Base-by-base conservation (phyloP, 768 basidiomycete species). In the Auriscalpium vulgare region DNA sequence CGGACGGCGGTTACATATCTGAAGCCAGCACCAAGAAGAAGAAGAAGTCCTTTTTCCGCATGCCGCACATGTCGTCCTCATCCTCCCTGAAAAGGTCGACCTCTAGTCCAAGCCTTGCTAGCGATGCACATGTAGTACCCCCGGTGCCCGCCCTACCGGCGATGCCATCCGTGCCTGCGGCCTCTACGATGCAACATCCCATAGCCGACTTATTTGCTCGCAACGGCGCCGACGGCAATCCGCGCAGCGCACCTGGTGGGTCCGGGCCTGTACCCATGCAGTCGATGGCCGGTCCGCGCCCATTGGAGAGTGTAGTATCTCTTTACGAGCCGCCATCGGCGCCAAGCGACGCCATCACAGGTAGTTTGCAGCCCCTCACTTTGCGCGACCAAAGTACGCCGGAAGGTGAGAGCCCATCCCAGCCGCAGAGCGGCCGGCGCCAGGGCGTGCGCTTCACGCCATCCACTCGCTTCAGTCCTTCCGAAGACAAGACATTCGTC, bases 1-100 rank as follows among this genome's bases (percentile, higher is more conserved):
- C 67, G 4, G 70, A 71, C 51, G 67, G 67, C 37, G 67, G 63
- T 19, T 63, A 68, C 45, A 59, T 68, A 17, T 69, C 67, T 10
- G 70, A 71, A 57, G 56, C 63, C 17, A 21, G 8, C 34, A 55
- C 35, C 21, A 71, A 70, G 65, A 69, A 64, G 59, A 66, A 59
- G 44, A 59, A 63, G 19, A 62, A 65, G 58, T 68, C 69, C 52
- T 64, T 64, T 47, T 56, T 62, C 46, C 49, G 62, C 46, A 29
- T 57, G 7, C 49, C 55, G 29, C 50, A 60, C 9, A 58, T 58
- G 23, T 58, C 60, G 10, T 47, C 55, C 4, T 53, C 54, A 2
- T 36, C 21, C n/a, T n/a, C 62, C 8, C 13, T 16, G n/a, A 53
- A 45, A 29, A 36, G 16, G 11, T 34, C 40, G 19, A 45, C 40